Evolutionary conservation across 2,329 filamentous ascomycete genomes (phyloP).

Genomic region (Tolypocladium tundrense): DNA sequence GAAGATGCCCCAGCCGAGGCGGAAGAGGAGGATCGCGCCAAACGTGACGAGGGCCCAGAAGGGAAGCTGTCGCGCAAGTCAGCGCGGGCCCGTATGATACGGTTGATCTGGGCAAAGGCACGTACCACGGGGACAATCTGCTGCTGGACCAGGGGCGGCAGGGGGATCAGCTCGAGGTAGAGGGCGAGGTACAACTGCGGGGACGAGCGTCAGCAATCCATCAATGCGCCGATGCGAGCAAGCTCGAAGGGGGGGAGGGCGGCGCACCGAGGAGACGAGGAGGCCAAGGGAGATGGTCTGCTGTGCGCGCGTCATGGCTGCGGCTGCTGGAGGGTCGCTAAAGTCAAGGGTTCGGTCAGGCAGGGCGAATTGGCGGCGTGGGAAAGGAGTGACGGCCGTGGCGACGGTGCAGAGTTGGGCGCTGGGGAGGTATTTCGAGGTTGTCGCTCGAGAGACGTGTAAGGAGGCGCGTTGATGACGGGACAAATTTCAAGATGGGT

Average conservation of each 20-base stretch:
- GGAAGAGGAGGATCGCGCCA: constrained; percentile 83
- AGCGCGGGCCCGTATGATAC: background rate
- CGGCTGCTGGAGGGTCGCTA: background rate
- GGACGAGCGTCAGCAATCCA: background rate
- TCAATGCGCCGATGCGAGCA: background rate
- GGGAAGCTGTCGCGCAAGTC: constrained; percentile 53
- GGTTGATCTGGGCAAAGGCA: background rate
- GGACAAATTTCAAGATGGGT: background rate
- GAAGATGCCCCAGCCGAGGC: constrained; percentile 83
- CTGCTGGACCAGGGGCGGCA: constrained; percentile 66
- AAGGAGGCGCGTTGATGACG: constrained; percentile 5
- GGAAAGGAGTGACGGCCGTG: constrained; percentile 6
- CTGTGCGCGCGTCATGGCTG: constrained; percentile 82
- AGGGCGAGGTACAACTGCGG: constrained; percentile 85
- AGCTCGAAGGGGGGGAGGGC: background rate
- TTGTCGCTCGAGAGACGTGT: background rate
- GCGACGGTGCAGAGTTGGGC: constrained; percentile 2
- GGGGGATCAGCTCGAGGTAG: constrained; percentile 72
- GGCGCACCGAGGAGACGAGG: constrained; percentile 73
- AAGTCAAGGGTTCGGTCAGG: too few relatives aligned
- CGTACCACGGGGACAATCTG: constrained; percentile 81
- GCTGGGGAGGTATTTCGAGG: background rate
- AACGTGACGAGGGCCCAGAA: constrained; percentile 89
- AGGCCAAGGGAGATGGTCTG: constrained; percentile 85
- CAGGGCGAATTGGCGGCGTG: constrained; percentile 2